phyloP scores from a whole-genome alignment of 306 rosid species.

The Lagenaria siceraria region DNA sequence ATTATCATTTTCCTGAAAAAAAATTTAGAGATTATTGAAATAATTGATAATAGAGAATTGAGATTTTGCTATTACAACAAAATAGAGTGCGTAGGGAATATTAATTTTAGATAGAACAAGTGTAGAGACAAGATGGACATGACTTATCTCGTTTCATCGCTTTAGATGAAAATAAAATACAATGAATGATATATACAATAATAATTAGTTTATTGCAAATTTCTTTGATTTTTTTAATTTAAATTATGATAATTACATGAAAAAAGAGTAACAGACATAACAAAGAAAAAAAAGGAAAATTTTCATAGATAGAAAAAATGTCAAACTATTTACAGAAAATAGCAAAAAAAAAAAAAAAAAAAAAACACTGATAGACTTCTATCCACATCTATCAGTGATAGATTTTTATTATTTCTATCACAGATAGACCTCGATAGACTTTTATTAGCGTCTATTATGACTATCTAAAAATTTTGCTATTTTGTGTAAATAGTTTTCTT shows the following conservation, averaged over 20 bases:
- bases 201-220: background rate
- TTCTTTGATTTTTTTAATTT: background rate
- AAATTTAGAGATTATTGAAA: background rate
- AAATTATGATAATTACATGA: background rate
- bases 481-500: no score
- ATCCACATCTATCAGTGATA: no score
- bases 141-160: background rate
- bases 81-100: background rate
- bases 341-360: no score
- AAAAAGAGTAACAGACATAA: background rate
- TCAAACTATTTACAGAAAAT: no score
- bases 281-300: no score
- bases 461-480: no score
- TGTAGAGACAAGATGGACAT: background rate
- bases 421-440: no score
- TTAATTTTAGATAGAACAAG: background rate
- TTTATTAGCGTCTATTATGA: no score
- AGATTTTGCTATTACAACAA: background rate
- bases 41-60: background rate
- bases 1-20: no score
- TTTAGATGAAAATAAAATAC: background rate
- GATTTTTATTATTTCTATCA: no score
- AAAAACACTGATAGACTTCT: no score
- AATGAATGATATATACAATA: background rate
- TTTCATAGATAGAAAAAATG: no score